Conservation (phyloP, 1,139 yeast species). For the Williopsis jadinii region DNA sequence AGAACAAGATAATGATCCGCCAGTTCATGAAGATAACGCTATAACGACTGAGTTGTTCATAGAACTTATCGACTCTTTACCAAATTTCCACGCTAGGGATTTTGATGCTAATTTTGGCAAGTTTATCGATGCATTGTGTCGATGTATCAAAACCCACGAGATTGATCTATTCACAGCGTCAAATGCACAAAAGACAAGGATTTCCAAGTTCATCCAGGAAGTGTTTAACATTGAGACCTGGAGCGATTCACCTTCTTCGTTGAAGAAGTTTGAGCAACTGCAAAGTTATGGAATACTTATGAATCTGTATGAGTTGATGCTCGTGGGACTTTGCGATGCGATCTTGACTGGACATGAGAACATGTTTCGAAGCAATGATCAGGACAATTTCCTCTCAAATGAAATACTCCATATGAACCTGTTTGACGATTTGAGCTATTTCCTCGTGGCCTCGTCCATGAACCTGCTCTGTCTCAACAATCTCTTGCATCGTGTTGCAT, state of each 20-base stretch:
- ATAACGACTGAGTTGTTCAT: too few relatives aligned
- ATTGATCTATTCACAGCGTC: too few relatives aligned
- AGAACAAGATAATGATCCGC: too few relatives aligned
- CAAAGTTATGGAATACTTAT: conserved; percentile 17
- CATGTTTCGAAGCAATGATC: not conserved
- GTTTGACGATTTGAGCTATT: conserved; percentile 18
- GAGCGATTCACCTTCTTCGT: not conserved
- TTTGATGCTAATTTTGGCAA: conserved; percentile 8
- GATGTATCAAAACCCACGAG: conserved; percentile 6
- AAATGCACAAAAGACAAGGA: too few relatives aligned
- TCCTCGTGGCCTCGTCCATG: not conserved
- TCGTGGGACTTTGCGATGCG: conserved; percentile 18
- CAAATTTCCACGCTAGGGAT: not conserved
- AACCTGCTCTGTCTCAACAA: too few relatives aligned
- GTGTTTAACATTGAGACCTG: conserved; percentile 3
- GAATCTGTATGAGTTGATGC: conserved; percentile 15
- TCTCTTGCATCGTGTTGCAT: too few relatives aligned
- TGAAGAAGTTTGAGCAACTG: conserved; percentile 5
- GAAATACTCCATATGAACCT: conserved; percentile 14
- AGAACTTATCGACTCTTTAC: too few relatives aligned
- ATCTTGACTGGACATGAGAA: conserved; percentile 1
- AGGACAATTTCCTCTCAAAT: conserved; percentile 7
- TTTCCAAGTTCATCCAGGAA: not conserved
- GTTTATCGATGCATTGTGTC: conserved; percentile 9
- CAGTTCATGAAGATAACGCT: too few relatives aligned